A percentile compares a stretch with the other conserved stretches of the same genome.
Evolutionary conservation across 2,329 filamentous ascomycete species (phyloP).

Genomic region (Phialocephala sp.): DNA sequence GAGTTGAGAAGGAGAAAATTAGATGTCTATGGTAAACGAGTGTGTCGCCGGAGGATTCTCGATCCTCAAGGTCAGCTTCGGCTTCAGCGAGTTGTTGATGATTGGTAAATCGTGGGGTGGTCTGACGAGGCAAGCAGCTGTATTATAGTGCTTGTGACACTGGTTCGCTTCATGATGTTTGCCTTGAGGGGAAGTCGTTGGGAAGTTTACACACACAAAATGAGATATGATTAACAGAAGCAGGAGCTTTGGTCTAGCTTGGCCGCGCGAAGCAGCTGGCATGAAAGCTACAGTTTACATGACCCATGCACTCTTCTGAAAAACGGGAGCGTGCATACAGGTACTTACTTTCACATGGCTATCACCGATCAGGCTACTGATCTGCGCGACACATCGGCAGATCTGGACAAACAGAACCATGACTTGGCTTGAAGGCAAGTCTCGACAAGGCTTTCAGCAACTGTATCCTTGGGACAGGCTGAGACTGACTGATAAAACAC

Average conservation of each 20-base stretch:
- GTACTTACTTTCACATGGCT: slow-evolving; percentile 23
- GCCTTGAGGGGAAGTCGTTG: not conserved
- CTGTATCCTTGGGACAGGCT: slow-evolving; percentile 23
- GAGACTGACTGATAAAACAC: slow-evolving; percentile 30
- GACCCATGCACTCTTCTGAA: slow-evolving; percentile 1
- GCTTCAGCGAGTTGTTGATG: slow-evolving; percentile 19
- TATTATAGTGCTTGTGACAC: slow-evolving; percentile 9
- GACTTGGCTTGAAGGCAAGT: slow-evolving; percentile 8
- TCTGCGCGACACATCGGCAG: slow-evolving; percentile 22
- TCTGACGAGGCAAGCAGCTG: not conserved
- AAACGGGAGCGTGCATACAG: slow-evolving; percentile 31
- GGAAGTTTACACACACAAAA: not conserved
- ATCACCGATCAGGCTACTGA: slow-evolving; percentile 30
- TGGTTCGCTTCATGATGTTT: slow-evolving; percentile 8
- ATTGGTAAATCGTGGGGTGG: slow-evolving; percentile 26
- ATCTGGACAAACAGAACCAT: slow-evolving; percentile 32
- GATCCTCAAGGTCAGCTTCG: slow-evolving; percentile 13
- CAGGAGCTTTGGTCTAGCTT: not conserved
- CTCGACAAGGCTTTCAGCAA: slow-evolving; percentile 25
- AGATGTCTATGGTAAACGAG: slow-evolving; percentile 19
- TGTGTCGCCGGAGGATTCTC: slow-evolving; percentile 18
- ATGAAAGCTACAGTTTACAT: slow-evolving; percentile 1
- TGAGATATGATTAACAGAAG: not conserved
- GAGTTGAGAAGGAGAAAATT: slow-evolving; percentile 13
- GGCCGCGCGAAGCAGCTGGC: not conserved